Percentiles rank a stretch among this genome's conserved stretches.
Evolutionary conservation across 2,329 filamentous ascomycete species (phyloP).

Genomic region (Gremmenia infestans): DNA sequence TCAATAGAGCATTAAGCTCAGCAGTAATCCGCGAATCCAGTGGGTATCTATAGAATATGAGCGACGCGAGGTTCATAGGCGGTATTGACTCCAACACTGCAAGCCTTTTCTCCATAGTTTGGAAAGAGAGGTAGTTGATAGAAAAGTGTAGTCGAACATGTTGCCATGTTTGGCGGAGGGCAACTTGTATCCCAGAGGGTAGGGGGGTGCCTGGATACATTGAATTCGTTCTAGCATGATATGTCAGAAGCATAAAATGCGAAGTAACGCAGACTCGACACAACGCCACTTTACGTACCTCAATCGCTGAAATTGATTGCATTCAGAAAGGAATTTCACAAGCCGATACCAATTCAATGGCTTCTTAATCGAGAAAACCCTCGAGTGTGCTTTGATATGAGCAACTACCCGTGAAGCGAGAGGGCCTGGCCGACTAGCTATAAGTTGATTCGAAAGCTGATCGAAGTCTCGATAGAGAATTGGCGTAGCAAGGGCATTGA

Average conservation of each 20-base stretch:
- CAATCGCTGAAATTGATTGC: not conserved
- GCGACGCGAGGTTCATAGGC: not conserved
- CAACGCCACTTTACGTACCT: not conserved
- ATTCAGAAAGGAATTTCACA: not conserved
- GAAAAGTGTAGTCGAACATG: not conserved
- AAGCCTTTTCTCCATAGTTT: not conserved
- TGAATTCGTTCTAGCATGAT: not conserved
- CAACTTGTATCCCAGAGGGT: not conserved
- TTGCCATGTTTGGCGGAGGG: not conserved
- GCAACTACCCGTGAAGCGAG: not conserved
- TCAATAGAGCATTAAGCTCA: not conserved
- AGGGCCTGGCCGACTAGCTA: not conserved
- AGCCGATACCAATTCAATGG: not conserved
- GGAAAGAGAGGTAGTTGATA: fast-evolving
- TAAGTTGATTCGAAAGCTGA: not conserved
- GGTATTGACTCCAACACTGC: not conserved
- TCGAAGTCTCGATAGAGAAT: not conserved
- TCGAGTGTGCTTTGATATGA: not conserved
- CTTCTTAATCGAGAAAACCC: not conserved
- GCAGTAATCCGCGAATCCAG: not conserved
- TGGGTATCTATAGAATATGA: not conserved
- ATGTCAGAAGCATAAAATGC: not conserved
- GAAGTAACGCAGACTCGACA: not conserved
- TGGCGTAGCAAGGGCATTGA: not conserved
- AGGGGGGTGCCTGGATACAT: not conserved